phyloP scores from a whole-genome alignment of 331 rosid genomes.

The Quercus phellos region DNA sequence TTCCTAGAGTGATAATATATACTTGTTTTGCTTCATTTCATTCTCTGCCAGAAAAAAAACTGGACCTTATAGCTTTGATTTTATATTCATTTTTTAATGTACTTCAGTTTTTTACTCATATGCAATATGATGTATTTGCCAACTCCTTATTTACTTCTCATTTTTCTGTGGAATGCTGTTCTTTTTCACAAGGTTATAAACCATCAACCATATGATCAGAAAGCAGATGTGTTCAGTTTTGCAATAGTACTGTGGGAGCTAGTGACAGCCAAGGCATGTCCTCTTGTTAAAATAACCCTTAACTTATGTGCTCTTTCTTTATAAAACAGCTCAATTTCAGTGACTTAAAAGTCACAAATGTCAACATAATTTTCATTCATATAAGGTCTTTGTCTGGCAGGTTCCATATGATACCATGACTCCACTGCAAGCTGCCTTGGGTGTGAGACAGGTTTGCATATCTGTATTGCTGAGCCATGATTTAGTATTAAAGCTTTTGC shows the following conservation, averaged over 20 bases:
- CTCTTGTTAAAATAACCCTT: conserved; percentile 4
- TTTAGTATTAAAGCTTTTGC: neutral
- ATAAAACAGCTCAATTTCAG: neutral
- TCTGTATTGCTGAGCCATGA: neutral
- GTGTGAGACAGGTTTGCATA: conserved; percentile 92
- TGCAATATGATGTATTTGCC: conserved; percentile 8
- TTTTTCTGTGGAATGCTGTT: conserved; percentile 25
- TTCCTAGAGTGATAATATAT: neutral
- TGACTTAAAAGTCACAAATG: conserved; percentile 2
- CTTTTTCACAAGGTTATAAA: conserved; percentile 76
- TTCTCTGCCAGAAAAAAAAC: neutral
- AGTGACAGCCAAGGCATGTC: conserved; percentile 82
- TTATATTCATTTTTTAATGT: neutral
- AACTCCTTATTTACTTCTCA: conserved; percentile 13
- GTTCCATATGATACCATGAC: conserved; percentile 96
- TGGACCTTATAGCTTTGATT: neutral
- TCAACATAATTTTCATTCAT: conserved; percentile 5
- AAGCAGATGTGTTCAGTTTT: conserved; percentile 96
- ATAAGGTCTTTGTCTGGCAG: conserved; percentile 41
- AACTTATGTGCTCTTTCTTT: neutral
- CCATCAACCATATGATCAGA: conserved; percentile 96
- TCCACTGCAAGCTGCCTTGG: conserved; percentile 98
- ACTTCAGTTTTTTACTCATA: neutral
- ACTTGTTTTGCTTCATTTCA: neutral
- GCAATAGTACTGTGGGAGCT: conserved; percentile 98